These are phyloP conservation scores for Colletotrichum nymphaeae DNA, from an alignment of 2,329 filamentous ascomycete genomes.

Conservation along the genomic window DNA sequence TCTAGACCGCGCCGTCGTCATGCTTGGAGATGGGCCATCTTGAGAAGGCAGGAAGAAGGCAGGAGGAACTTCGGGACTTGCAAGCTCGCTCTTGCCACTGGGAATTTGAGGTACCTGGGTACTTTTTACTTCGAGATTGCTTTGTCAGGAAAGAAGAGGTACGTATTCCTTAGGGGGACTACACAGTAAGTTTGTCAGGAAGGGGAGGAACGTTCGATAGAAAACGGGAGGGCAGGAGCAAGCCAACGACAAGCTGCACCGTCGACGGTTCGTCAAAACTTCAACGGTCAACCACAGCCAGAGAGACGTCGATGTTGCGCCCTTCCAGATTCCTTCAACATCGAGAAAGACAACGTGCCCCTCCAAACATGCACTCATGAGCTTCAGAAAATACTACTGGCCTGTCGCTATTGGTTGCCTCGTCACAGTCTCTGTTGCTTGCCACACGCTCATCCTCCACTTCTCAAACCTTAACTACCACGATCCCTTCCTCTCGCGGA, in stretches of 20 bases:
- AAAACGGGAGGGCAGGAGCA: background rate
- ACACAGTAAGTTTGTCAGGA: too few relatives aligned
- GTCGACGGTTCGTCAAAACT: background rate
- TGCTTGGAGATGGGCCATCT: background rate
- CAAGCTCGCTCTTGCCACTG: background rate
- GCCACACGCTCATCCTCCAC: background rate
- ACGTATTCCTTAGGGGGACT: background rate
- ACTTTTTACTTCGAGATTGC: background rate
- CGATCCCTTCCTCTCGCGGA: conserved; percentile 20
- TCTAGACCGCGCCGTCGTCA: background rate
- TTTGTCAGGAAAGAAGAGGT: background rate
- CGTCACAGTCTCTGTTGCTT: background rate
- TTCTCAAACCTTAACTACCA: background rate
- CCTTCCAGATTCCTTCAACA: background rate
- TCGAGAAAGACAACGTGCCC: too few relatives aligned
- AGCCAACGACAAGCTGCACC: background rate
- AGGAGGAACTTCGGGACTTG: background rate
- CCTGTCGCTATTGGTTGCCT: background rate
- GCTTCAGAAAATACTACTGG: background rate
- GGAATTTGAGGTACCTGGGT: background rate
- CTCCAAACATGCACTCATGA: background rate
- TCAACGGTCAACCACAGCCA: background rate
- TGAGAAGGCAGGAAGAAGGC: background rate
- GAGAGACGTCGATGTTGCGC: background rate
- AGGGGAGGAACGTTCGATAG: too few relatives aligned